These are phyloP conservation scores for Penicillium griseofulvum DNA, from an alignment of 2,329 filamentous ascomycete genomes.

Conservation along the genomic window DNA sequence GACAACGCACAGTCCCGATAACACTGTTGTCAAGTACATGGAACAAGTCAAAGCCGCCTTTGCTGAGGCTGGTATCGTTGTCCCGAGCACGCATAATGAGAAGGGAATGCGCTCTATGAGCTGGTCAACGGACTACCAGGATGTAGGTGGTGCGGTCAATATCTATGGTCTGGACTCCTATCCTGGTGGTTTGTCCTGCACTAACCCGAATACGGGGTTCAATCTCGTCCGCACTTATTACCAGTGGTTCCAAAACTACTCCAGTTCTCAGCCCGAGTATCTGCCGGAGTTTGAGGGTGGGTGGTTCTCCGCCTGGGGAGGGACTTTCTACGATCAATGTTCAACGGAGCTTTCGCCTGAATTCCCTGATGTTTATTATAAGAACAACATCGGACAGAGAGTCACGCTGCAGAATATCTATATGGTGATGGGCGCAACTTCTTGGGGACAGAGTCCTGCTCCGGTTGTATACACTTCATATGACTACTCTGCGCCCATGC, in stretches of 20 bases:
- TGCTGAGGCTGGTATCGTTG: conserved; percentile 47
- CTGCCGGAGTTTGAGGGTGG: conserved; percentile 56
- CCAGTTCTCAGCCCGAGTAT: conserved; percentile 51
- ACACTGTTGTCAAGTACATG: conserved; percentile 53
- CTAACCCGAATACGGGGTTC: conserved; percentile 50
- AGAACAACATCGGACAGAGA: conserved; percentile 54
- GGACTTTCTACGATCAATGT: conserved; percentile 53
- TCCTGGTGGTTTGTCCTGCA: conserved; percentile 48
- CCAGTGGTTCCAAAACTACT: conserved; percentile 58
- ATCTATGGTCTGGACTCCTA: conserved; percentile 37
- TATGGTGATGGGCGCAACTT: conserved; percentile 56
- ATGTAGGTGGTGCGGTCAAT: conserved; percentile 56
- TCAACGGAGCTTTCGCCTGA: conserved; percentile 45
- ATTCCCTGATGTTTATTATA: conserved; percentile 57
- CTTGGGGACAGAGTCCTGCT: conserved; percentile 54
- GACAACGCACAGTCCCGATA: conserved; percentile 41
- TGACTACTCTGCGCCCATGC: conserved; percentile 50
- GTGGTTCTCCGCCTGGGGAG: conserved; percentile 55
- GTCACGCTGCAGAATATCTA: conserved; percentile 52
- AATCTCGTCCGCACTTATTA: conserved; percentile 54
- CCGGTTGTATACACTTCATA: conserved; percentile 51
- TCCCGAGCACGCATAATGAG: conserved; percentile 53
- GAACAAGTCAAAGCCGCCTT: conserved; percentile 51
- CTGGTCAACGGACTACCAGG: conserved; percentile 56
- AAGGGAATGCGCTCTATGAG: conserved; percentile 50